phyloP scores from a whole-genome alignment of 129 eudicot species.

The Lactuca sativa region DNA sequence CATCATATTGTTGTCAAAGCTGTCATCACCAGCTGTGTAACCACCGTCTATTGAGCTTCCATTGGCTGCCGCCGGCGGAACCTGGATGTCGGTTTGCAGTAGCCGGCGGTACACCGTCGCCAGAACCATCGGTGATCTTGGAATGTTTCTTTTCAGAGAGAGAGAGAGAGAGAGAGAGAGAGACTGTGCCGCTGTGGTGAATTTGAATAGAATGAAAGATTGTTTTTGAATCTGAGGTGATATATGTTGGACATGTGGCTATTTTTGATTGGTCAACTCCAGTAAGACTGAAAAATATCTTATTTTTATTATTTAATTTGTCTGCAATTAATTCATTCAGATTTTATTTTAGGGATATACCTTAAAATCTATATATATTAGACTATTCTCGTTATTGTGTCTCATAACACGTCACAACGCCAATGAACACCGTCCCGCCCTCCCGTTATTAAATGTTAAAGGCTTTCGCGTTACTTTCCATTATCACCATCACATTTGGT shows the following conservation, averaged over 20 bases:
- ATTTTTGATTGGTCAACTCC: not conserved
- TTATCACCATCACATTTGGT: no score
- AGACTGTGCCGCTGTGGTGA: not conserved
- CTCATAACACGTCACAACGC: no score
- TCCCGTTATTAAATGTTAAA: no score
- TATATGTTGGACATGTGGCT: conserved; percentile 26
- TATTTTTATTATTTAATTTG: not conserved
- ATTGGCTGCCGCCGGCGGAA: conserved; percentile 24
- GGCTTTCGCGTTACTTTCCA: no score
- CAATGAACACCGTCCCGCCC: no score
- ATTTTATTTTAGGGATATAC: not conserved
- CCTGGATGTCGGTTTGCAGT: conserved; percentile 36
- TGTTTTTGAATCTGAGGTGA: conserved; percentile 13
- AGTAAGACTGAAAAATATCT: not conserved
- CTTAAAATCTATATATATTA: no score
- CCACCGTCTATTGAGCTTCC: conserved; percentile 24
- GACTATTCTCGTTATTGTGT: no score
- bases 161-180: conserved; percentile 18
- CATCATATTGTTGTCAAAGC: conserved; percentile 77
- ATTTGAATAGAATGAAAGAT: conserved; percentile 15
- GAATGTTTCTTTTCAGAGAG: conserved; percentile 3
- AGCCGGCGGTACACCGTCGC: conserved; percentile 29
- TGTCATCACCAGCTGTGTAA: conserved; percentile 29
- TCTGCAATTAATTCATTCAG: not conserved
- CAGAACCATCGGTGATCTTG: conserved; percentile 4